These are phyloP conservation scores for Gossypium aridum DNA, from an alignment of 441 rosid genomes.

Conservation along the genomic window DNA sequence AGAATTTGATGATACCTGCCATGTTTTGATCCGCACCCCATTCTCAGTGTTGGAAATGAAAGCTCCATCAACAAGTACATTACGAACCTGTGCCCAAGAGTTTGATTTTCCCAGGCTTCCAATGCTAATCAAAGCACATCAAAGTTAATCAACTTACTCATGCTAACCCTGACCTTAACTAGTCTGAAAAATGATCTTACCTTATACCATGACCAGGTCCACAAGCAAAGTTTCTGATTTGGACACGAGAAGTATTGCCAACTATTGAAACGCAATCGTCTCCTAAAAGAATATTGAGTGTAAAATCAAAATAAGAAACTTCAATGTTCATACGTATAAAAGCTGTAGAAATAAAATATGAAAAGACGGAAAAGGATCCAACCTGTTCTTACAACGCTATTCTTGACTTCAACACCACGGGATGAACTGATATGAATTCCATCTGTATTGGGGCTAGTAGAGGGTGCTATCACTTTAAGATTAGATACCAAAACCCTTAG, in stretches of 20 bases:
- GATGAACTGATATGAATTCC: slow-evolving; percentile 82
- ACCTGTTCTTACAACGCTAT: slow-evolving; percentile 68
- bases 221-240: slow-evolving; percentile 51
- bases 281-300: slow-evolving; percentile 43
- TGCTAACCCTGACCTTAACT: background rate
- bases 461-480: slow-evolving; percentile 60
- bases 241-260: slow-evolving; percentile 62
- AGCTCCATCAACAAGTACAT: slow-evolving; percentile 58
- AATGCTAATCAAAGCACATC: slow-evolving; percentile 37
- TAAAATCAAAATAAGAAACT: background rate
- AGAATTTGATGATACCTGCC: slow-evolving; percentile 65
- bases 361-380: background rate
- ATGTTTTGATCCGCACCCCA: slow-evolving; percentile 90
- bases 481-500: slow-evolving; percentile 41
- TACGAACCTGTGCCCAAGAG: slow-evolving; percentile 47
- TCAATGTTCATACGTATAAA: background rate
- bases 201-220: slow-evolving; percentile 99
- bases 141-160: slow-evolving; percentile 1
- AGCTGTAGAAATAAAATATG: background rate
- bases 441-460: slow-evolving; percentile 85
- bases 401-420: slow-evolving; percentile 48
- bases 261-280: slow-evolving; percentile 94
- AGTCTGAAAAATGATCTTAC: slow-evolving; percentile 24
- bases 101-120: slow-evolving; percentile 86
- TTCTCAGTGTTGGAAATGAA: slow-evolving; percentile 60